Percentiles rank a stretch among this genome's conserved stretches.
Conservation (phyloP, 139 green algal species). For the Spirogloea muscicola region DNA sequence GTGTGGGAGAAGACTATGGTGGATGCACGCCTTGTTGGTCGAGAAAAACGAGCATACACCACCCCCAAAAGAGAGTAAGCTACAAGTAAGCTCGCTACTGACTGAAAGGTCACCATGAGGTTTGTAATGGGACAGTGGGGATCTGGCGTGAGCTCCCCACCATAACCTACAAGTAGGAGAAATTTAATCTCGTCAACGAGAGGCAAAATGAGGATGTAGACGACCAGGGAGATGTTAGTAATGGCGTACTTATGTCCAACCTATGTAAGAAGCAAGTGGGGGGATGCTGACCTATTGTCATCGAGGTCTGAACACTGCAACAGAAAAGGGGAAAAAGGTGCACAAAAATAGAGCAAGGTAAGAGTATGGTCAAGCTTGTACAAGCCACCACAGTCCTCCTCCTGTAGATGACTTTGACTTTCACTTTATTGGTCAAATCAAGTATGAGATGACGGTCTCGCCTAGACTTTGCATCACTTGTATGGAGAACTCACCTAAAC, state of each 20-base stretch:
- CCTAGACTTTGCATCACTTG: background rate
- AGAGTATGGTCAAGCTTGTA: background rate
- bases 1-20: conserved; percentile 39
- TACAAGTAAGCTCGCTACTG: conserved; percentile 31
- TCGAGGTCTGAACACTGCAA: conserved; percentile 27
- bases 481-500: conserved; percentile 20
- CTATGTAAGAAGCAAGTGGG: background rate
- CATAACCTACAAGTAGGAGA: conserved; percentile 30
- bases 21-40: conserved; percentile 19
- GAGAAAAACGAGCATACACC: conserved; percentile 43
- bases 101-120: conserved; percentile 20
- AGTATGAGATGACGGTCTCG: background rate
- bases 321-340: background rate
- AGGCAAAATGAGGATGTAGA: background rate
- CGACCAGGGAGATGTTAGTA: background rate
- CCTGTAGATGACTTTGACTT: background rate
- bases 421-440: background rate
- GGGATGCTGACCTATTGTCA: conserved; percentile 21
- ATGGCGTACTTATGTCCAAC: background rate
- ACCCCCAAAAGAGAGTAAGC: conserved; percentile 40
- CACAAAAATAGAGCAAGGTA: background rate
- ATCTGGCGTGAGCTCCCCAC: conserved; percentile 33
- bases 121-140: conserved; percentile 27
- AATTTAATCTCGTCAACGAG: background rate
- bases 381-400: background rate